These are phyloP conservation scores for Thermochaetoides thermophila DNA, from an alignment of 495 filamentous ascomycete genomes.

Conservation along the genomic window DNA sequence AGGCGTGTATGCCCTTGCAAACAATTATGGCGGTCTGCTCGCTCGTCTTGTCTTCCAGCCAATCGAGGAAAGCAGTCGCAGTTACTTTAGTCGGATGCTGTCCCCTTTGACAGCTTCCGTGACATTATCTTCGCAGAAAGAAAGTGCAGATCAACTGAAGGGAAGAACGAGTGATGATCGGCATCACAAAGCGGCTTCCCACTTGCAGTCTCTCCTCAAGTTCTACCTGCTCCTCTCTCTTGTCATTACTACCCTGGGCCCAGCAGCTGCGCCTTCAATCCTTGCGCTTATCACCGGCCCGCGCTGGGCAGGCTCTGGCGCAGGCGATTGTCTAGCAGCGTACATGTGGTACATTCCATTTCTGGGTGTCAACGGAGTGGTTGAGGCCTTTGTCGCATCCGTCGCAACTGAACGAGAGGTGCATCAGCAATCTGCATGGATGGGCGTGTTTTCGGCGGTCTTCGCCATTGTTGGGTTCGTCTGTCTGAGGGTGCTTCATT, in stretches of 20 bases:
- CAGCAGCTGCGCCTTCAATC: constrained; percentile 52
- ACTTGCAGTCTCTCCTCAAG: constrained; percentile 38
- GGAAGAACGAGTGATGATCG: too few species aligned
- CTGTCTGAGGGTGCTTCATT: constrained; percentile 45
- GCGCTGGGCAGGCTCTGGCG: constrained; percentile 52
- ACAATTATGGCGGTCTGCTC: constrained; percentile 84
- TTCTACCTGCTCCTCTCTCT: constrained; percentile 54
- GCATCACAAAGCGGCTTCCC: constrained; percentile 25
- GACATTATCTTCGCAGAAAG: constrained; percentile 11
- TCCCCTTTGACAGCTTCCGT: not conserved
- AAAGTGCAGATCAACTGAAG: too few species aligned
- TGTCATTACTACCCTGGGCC: constrained; percentile 51
- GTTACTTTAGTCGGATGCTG: constrained; percentile 66
- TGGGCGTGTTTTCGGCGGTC: constrained; percentile 57
- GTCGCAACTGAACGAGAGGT: constrained; percentile 60
- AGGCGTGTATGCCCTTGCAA: constrained; percentile 84
- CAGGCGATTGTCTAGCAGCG: constrained; percentile 47
- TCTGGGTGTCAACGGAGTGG: constrained; percentile 79
- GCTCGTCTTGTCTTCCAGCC: constrained; percentile 89
- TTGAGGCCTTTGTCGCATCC: constrained; percentile 82
- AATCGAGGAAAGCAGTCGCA: constrained; percentile 80
- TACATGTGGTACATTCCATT: constrained; percentile 92
- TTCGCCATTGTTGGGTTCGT: constrained; percentile 60
- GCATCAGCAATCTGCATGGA: constrained; percentile 61
- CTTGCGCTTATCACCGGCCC: constrained; percentile 59